phyloP scores from a whole-genome alignment of 768 basidiomycete genomes.

The Dioszegia hungarica region DNA sequence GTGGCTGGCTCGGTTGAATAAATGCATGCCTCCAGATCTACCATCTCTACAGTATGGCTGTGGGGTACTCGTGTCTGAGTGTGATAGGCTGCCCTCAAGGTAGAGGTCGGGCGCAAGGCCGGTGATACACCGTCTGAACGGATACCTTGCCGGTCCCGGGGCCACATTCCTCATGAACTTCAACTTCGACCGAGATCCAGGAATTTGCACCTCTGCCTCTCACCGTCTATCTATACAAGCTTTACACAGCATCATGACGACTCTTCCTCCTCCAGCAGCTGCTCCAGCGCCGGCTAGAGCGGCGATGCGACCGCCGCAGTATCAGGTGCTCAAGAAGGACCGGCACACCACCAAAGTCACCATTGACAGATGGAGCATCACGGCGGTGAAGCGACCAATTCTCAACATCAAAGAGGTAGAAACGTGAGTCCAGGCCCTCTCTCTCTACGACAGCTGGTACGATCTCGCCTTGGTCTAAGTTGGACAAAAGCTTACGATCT shows the following conservation, averaged over 20 bases:
- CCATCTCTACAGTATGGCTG: too few relatives aligned
- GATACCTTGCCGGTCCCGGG: too few relatives aligned
- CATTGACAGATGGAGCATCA: conserved; percentile 50
- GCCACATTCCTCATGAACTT: too few relatives aligned
- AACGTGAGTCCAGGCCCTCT: conserved; percentile 29
- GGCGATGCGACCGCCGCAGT: background rate
- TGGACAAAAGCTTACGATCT: too few relatives aligned
- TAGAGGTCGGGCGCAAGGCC: too few relatives aligned
- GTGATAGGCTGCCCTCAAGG: too few relatives aligned
- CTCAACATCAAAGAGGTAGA: conserved; percentile 66
- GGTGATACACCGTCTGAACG: too few relatives aligned
- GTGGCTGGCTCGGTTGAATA: background rate
- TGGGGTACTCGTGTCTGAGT: too few relatives aligned
- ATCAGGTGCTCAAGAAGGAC: background rate
- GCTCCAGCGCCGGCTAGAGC: conserved; percentile 5
- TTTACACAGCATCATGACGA: background rate
- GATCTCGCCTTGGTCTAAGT: too few relatives aligned
- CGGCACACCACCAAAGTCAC: conserved; percentile 14
- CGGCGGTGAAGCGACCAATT: conserved; percentile 46
- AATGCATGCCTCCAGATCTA: too few relatives aligned
- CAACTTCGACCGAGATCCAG: background rate
- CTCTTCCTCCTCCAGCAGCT: background rate
- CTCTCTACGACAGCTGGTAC: background rate
- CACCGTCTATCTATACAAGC: background rate
- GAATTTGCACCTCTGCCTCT: background rate